Evolutionary conservation across 2,329 filamentous ascomycete species (phyloP).

Genomic region (Xenoacremonium recifei): DNA sequence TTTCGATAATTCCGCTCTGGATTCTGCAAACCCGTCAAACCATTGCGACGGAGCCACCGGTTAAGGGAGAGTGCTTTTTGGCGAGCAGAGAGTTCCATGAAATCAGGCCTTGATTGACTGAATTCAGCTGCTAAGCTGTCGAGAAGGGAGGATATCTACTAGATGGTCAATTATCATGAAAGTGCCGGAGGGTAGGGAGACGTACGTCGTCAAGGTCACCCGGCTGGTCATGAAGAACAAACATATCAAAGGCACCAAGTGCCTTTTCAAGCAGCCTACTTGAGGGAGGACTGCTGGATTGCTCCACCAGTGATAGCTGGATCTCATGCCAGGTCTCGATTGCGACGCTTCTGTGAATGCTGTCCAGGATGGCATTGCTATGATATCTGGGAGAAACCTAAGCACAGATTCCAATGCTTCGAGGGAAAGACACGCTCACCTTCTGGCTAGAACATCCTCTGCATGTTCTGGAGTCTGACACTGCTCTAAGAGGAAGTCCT

Average conservation of each 20-base stretch:
- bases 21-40: constrained; percentile 70
- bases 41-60: constrained; percentile 64
- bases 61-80: constrained; percentile 67
- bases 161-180: constrained; percentile 2
- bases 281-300: constrained; percentile 33
- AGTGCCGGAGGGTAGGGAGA: constrained; percentile 1
- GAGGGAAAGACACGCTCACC: constrained; percentile 38
- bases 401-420: too few relatives aligned
- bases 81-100: constrained; percentile 59
- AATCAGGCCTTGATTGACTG: constrained; percentile 46
- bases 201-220: constrained; percentile 74
- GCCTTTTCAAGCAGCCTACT: constrained; percentile 62
- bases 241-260: constrained; percentile 84
- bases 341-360: constrained; percentile 77
- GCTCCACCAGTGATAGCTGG: constrained; percentile 14
- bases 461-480: constrained; percentile 55
- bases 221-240: constrained; percentile 70
- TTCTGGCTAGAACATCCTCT: constrained; percentile 75
- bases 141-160: constrained; percentile 61
- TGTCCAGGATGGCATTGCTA: constrained; percentile 70
- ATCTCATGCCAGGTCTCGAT: constrained; percentile 69
- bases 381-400: constrained; percentile 60
- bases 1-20: constrained; percentile 68
- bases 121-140: constrained; percentile 63
- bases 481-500: constrained; percentile 75